Evolutionary conservation across 768 basidiomycete genomes (phyloP).

Genomic region (Boletus patriciae): DNA sequence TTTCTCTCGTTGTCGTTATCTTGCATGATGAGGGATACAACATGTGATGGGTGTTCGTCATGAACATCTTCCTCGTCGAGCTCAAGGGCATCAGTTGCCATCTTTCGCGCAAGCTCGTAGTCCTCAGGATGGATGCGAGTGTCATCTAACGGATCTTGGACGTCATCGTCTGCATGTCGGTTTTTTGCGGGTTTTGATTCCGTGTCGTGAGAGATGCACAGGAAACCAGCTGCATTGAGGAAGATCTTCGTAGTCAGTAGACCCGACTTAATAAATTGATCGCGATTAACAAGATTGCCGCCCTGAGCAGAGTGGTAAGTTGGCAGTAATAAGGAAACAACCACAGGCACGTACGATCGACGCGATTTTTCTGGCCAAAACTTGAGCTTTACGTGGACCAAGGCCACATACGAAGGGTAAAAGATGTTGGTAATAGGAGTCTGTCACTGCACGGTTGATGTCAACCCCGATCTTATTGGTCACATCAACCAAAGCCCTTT

Average conservation of each 20-base stretch:
- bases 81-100: slow-evolving; percentile 96
- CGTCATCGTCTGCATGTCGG: slow-evolving; percentile 60
- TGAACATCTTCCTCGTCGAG: slow-evolving; percentile 97
- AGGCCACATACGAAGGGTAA: slow-evolving; percentile 91
- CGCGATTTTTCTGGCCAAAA: slow-evolving; percentile 77
- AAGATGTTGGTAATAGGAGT: slow-evolving; percentile 84
- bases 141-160: slow-evolving; percentile 86
- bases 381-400: slow-evolving; percentile 91
- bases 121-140: slow-evolving; percentile 98
- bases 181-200: slow-evolving; percentile 62
- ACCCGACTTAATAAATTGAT: slow-evolving; percentile 80
- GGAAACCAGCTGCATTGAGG: slow-evolving; percentile 89
- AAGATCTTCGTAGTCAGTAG: slow-evolving; percentile 86
- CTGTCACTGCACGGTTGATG: slow-evolving; percentile 88
- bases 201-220: slow-evolving; percentile 77
- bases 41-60: slow-evolving; percentile 87
- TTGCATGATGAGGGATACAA: slow-evolving; percentile 82
- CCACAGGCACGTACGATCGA: slow-evolving; percentile 53
- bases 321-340: not conserved
- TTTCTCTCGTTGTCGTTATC: slow-evolving; percentile 78
- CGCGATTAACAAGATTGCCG: slow-evolving; percentile 81
- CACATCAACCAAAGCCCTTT: slow-evolving; percentile 85
- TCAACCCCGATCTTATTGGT: slow-evolving; percentile 94
- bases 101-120: slow-evolving; percentile 96
- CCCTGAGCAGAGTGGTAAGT: slow-evolving; percentile 51